phyloP scores from a whole-genome alignment of 495 filamentous ascomycete species.

The Penicillium herquei region DNA sequence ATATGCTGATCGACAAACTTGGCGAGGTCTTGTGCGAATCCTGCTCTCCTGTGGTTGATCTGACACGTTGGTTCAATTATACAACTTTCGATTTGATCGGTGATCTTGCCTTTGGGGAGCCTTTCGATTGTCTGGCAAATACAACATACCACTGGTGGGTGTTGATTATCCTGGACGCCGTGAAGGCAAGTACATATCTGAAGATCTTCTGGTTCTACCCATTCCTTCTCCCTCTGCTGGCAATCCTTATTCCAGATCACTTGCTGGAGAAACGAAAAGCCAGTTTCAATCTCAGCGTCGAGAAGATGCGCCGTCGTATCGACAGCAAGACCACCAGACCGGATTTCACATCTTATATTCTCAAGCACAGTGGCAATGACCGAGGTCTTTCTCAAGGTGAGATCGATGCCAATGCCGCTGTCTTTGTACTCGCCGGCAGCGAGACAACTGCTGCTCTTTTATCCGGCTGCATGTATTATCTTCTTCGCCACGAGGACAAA shows the following conservation, averaged over 20 bases:
- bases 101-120: constrained; percentile 44
- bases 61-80: constrained; percentile 39
- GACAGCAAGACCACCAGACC: constrained; percentile 27
- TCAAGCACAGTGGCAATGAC: constrained; percentile 23
- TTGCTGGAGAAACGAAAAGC: constrained; percentile 22
- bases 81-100: constrained; percentile 50
- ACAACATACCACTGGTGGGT: constrained; percentile 49
- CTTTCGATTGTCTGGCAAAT: constrained; percentile 47
- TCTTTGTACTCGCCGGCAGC: constrained; percentile 51
- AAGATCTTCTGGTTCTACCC: constrained; percentile 32
- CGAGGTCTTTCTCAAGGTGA: constrained; percentile 32
- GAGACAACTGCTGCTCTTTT: constrained; percentile 56
- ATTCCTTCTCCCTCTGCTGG: constrained; percentile 28
- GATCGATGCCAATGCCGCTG: constrained; percentile 41
- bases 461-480: constrained; percentile 49
- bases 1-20: constrained; percentile 31
- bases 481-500: constrained; percentile 44
- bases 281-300: constrained; percentile 35
- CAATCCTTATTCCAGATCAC: constrained; percentile 20
- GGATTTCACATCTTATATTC: constrained; percentile 40
- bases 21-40: constrained; percentile 20
- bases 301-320: constrained; percentile 42
- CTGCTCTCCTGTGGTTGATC: constrained; percentile 28
- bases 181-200: constrained; percentile 32
- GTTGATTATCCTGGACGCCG: constrained; percentile 25